These are phyloP conservation scores for Citeromyces hawaiiensis DNA, from an alignment of 1,139 yeast species.

Conservation along the genomic window DNA sequence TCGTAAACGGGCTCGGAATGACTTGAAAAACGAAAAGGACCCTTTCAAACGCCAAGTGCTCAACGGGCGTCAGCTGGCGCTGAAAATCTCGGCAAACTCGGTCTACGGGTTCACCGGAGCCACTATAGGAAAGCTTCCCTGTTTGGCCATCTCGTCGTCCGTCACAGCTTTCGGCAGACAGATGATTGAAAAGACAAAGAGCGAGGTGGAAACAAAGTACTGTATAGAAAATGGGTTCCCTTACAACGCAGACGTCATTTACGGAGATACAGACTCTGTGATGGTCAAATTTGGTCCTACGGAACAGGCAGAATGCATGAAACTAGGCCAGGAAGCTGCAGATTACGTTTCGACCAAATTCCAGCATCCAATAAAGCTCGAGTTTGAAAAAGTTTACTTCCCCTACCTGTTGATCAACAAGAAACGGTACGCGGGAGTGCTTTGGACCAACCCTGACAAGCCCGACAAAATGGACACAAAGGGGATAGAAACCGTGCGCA, in stretches of 20 bases:
- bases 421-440: slow-evolving; percentile 93
- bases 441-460: slow-evolving; percentile 85
- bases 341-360: slow-evolving; percentile 69
- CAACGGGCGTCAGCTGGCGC: slow-evolving; percentile 94
- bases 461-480: slow-evolving; percentile 97
- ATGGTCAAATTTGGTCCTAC: slow-evolving; percentile 92
- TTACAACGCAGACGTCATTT: slow-evolving; percentile 80
- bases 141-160: slow-evolving; percentile 91
- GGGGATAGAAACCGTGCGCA: slow-evolving; percentile 95
- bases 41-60: slow-evolving; percentile 88
- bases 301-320: slow-evolving; percentile 82
- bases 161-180: slow-evolving; percentile 93
- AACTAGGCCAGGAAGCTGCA: slow-evolving; percentile 90
- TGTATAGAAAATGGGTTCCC: slow-evolving; percentile 68
- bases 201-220: slow-evolving; percentile 71
- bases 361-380: slow-evolving; percentile 79
- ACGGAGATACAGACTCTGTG: slow-evolving; percentile 99
- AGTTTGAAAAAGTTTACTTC: slow-evolving; percentile 92
- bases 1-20: slow-evolving; percentile 85
- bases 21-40: slow-evolving; percentile 83
- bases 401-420: slow-evolving; percentile 91
- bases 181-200: slow-evolving; percentile 90
- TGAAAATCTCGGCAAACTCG: slow-evolving; percentile 94
- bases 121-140: slow-evolving; percentile 91
- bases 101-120: slow-evolving; percentile 99